Evolutionary conservation across 2,329 filamentous ascomycete genomes (phyloP).

Genomic region (Hyphodiscus sp.): DNA sequence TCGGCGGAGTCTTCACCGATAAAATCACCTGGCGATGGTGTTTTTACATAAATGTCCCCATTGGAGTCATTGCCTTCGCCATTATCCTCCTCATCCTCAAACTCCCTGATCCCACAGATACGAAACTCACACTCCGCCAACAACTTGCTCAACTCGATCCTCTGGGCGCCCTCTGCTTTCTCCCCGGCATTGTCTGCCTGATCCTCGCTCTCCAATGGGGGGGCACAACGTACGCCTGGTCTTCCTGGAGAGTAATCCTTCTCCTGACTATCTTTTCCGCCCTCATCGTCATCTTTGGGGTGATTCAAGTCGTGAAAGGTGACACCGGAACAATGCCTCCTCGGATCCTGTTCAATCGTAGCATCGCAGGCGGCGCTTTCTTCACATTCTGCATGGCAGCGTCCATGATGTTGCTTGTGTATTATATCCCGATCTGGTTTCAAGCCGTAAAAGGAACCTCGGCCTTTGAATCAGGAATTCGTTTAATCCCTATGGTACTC

Average conservation of each 20-base stretch:
- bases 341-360: constrained; percentile 30
- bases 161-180: constrained; percentile 36
- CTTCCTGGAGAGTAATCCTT: constrained; percentile 32
- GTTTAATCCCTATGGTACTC: constrained; percentile 28
- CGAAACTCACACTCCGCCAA: constrained; percentile 21
- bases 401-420: constrained; percentile 28
- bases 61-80: background rate
- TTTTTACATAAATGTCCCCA: constrained; percentile 7
- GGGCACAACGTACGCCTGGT: constrained; percentile 36
- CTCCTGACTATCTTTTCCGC: constrained; percentile 31
- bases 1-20: constrained; percentile 30
- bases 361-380: constrained; percentile 18
- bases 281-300: constrained; percentile 27
- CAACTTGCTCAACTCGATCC: constrained; percentile 30
- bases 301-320: constrained; percentile 34
- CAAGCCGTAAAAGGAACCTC: constrained; percentile 11
- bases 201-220: constrained; percentile 41
- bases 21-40: constrained; percentile 35
- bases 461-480: constrained; percentile 25
- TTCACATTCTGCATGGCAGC: constrained; percentile 12
- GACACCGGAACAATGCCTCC: constrained; percentile 33
- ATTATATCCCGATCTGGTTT: constrained; percentile 18
- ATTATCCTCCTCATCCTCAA: constrained; percentile 2
- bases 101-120: background rate
- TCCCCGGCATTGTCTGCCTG: constrained; percentile 32